Evolutionary conservation across 768 basidiomycete species (phyloP).

Genomic region (Hydnomerulius pinastri): DNA sequence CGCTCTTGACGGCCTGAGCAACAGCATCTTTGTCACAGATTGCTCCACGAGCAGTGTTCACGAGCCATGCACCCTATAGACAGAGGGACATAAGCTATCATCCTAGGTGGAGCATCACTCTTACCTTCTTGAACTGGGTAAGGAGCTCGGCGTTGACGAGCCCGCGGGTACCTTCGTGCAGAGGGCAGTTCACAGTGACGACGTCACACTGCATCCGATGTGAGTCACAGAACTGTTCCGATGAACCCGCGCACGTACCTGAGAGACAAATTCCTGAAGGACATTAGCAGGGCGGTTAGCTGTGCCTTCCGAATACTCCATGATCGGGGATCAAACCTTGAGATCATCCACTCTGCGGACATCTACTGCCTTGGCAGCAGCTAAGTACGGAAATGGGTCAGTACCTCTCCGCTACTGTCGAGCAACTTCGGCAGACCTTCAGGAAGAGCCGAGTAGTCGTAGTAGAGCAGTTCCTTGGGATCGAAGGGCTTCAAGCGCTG

Average conservation of each 20-base stretch:
- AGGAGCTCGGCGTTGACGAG: slow-evolving; percentile 82
- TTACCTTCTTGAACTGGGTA: slow-evolving; percentile 89
- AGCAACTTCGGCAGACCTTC: slow-evolving; percentile 40
- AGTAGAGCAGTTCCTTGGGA: slow-evolving; percentile 89
- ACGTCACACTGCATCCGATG: too few relatives aligned
- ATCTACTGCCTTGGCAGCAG: slow-evolving; percentile 64
- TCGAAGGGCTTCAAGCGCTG: slow-evolving; percentile 82
- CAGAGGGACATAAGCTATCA: too few relatives aligned
- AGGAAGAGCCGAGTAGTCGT: slow-evolving; percentile 78
- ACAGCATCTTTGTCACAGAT: slow-evolving; percentile 87
- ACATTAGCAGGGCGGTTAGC: too few relatives aligned
- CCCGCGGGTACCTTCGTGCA: slow-evolving; percentile 82
- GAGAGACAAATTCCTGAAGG: slow-evolving; percentile 47
- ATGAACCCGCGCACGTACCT: too few relatives aligned
- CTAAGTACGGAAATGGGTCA: slow-evolving; percentile 26
- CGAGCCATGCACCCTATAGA: slow-evolving; percentile 87
- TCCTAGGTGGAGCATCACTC: too few relatives aligned
- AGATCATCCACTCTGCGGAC: slow-evolving; percentile 79
- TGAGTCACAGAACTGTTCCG: too few relatives aligned
- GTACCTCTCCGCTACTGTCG: neutral
- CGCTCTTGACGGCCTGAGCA: slow-evolving; percentile 71
- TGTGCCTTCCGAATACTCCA: too few relatives aligned
- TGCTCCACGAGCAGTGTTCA: slow-evolving; percentile 92
- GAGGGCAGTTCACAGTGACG: slow-evolving; percentile 84
- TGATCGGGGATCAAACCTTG: too few relatives aligned